Conservation (phyloP, 148 eudicot species). For the Nepenthes mirabilis region DNA sequence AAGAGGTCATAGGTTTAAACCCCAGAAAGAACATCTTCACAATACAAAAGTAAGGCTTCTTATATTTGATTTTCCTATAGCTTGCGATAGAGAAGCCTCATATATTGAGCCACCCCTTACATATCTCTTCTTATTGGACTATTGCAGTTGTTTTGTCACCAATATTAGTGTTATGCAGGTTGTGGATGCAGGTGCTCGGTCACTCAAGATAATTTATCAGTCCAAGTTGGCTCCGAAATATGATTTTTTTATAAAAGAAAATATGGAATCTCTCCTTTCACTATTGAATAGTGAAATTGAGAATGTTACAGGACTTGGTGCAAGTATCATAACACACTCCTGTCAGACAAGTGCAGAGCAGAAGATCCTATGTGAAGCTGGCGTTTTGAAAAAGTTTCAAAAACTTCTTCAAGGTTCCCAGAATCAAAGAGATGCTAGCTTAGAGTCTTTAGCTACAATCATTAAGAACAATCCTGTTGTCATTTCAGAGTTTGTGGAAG, state of each 20-base stretch:
- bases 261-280: conserved; percentile 57
- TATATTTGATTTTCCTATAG: too few species aligned
- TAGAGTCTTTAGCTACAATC: conserved; percentile 70
- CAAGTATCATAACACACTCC: conserved; percentile 80
- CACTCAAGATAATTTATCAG: conserved; percentile 88
- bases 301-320: conserved; percentile 88
- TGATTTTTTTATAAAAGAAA: conserved; percentile 51
- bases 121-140: neutral
- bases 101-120: too few species aligned
- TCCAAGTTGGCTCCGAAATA: conserved; percentile 87
- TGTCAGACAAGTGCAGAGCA: conserved; percentile 67
- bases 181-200: conserved; percentile 86
- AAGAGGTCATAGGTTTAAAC: too few species aligned
- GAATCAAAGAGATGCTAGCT: conserved; percentile 79
- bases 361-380: conserved; percentile 63
- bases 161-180: conserved; percentile 31
- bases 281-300: conserved; percentile 71
- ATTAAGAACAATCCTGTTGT: conserved; percentile 56
- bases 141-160: neutral
- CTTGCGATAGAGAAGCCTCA: too few species aligned
- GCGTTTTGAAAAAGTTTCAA: conserved; percentile 56
- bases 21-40: too few species aligned
- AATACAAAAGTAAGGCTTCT: too few species aligned
- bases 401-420: conserved; percentile 67
- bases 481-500: conserved; percentile 41